Base-by-base conservation (phyloP, 164 flowering plant species). In the Vitis rotundifolia region DNA sequence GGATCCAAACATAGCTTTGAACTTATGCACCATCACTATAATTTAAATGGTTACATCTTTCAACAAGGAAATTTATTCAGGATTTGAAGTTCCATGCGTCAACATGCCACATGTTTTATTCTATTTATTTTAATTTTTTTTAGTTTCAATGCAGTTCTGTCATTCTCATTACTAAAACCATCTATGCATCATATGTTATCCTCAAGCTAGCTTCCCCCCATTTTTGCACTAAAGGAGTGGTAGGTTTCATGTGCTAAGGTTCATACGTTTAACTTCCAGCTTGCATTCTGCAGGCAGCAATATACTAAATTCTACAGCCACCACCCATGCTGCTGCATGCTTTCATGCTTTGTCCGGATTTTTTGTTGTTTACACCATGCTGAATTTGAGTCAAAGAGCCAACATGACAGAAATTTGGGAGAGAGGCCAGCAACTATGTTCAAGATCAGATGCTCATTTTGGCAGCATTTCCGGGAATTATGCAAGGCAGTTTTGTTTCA, bases 311-410 rank as follows among this genome's bases (percentile, higher is more conserved):
- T 61, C 76, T 63, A 75, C 80, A 9, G 68, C 75, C 11, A 16
- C 13, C 28, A 48, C 72, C 37, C 71, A 31, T 19, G 63, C 51
- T 3, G 76, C 52, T 31, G 51, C 70, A 49, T 76, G 67, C 58
- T 89, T 82, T 72, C 89, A 89, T 75, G 93, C 93, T 54, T 73
- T 91, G 59, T 84, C 90, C 37, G 93, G 92, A 26, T 89, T 91
- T 77, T 89, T 82, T 70, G 91, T 79, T 44, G 81, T 89, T 50
- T 80, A 82, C 70, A 78, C 62, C 74, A 73, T 48, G 59, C 71
- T 88, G 75, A 82, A 88, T 62, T 79, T 88, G 79, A 80, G 74
- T 64, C 64, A 77, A 62, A 78, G 70, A 69, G 88, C 86, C 59
- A 86, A 81, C 62, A 66, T 79, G 68, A 83, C 85, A 16, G 70